Evolutionary conservation across 2,329 filamentous ascomycete species (phyloP).

Genomic region (Claviceps sorghi): DNA sequence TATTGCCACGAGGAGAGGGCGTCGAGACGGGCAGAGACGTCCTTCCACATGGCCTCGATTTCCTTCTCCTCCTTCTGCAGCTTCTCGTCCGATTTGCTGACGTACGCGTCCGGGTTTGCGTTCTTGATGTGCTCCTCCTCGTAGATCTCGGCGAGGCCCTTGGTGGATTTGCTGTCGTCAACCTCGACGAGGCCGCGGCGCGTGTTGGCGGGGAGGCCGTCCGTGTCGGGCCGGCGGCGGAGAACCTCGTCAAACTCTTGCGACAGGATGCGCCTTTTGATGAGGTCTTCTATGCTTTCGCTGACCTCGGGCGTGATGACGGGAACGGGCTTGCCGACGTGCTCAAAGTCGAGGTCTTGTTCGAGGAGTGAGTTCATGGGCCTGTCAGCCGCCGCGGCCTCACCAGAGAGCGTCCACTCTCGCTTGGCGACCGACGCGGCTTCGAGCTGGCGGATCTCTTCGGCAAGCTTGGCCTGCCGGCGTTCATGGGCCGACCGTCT

Average conservation of each 20-base stretch:
- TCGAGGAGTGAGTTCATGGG: slow-evolving; percentile 87
- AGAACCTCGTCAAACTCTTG: slow-evolving; percentile 87
- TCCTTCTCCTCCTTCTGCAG: slow-evolving; percentile 69
- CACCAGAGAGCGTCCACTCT: slow-evolving; percentile 79
- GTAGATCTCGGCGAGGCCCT: slow-evolving; percentile 83
- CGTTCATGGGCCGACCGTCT: slow-evolving; percentile 74
- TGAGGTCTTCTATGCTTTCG: slow-evolving; percentile 81
- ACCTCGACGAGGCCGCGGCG: slow-evolving; percentile 65
- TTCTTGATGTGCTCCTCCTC: slow-evolving; percentile 79
- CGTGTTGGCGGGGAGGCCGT: slow-evolving; percentile 43
- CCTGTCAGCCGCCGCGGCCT: slow-evolving; percentile 68
- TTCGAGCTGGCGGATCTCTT: slow-evolving; percentile 87
- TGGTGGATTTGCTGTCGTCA: slow-evolving; percentile 74
- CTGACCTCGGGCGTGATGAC: slow-evolving; percentile 85
- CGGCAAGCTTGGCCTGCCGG: slow-evolving; percentile 67
- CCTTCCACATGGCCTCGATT: slow-evolving; percentile 70
- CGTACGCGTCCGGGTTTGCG: slow-evolving; percentile 62
- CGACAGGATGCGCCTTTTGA: slow-evolving; percentile 82
- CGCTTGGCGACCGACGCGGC: slow-evolving; percentile 77
- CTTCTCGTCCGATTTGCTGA: slow-evolving; percentile 72
- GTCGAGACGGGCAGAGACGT: slow-evolving; percentile 68
- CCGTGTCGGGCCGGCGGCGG: slow-evolving; percentile 62
- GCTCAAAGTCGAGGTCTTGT: slow-evolving; percentile 90
- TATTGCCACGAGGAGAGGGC: slow-evolving; percentile 89
- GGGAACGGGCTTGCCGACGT: slow-evolving; percentile 84